These are phyloP conservation scores for Actinidia arguta DNA, from an alignment of 179 eudicot species.

Conservation along the genomic window DNA sequence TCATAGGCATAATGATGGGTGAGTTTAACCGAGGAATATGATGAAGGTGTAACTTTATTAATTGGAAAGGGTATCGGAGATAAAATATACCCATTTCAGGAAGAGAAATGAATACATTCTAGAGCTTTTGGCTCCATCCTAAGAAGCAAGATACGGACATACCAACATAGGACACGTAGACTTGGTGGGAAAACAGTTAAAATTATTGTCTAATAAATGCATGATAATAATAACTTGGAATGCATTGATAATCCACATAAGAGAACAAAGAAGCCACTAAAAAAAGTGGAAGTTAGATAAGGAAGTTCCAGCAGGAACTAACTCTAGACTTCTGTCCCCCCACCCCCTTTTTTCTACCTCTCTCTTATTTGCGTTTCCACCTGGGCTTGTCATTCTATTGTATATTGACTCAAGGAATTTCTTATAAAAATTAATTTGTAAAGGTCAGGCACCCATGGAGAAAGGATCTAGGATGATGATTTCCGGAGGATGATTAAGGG, in stretches of 20 bases:
- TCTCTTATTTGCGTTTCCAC: not conserved
- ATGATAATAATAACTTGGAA: not conserved
- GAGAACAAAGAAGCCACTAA: slow-evolving; percentile 2
- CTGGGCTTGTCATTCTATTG: not conserved
- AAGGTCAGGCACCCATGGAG: not conserved
- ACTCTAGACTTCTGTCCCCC: not conserved
- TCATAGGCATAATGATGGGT: too few species aligned
- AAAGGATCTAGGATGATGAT: not conserved
- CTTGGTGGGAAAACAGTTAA: too few species aligned
- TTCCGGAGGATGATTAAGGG: not conserved
- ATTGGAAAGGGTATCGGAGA: not conserved
- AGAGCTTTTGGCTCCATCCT: not conserved
- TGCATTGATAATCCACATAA: not conserved
- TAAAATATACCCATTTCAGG: not conserved
- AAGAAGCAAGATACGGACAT: slow-evolving; percentile 4
- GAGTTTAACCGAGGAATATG: too few species aligned
- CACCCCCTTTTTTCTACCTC: not conserved
- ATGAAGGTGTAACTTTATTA: not conserved
- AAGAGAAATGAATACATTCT: not conserved
- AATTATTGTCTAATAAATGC: not conserved
- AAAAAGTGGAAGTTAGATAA: not conserved
- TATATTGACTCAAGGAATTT: not conserved
- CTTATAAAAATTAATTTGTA: not conserved
- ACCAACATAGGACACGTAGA: too few species aligned
- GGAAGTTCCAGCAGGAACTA: not conserved